Base-by-base conservation (phyloP, 2,329 filamentous ascomycete genomes). In the Rutstroemia sp. region DNA sequence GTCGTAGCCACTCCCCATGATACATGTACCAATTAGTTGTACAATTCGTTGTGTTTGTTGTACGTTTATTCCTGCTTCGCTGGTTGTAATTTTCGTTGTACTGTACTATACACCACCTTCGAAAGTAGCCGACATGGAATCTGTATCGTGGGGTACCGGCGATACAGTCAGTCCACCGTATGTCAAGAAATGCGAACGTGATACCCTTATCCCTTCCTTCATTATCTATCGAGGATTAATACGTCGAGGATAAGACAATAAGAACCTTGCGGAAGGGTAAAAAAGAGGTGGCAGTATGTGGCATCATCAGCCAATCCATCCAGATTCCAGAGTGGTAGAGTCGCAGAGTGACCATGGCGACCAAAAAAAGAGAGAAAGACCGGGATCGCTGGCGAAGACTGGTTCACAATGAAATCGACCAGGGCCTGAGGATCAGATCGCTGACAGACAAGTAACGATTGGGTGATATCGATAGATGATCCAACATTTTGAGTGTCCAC, bases 101-200 rank as follows among this genome's bases (percentile, higher is more conserved):
- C 21, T 34, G 46, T 49, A 21, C 21, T 27, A 27, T 27, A 47
- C 41, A 19, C 30, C 12, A 10, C 30, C 30, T 34, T 34, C 30
- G 30, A 34, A 9, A 34, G 30, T 34, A 34, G 30, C 9, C 9
- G 30, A 34, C 30, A 34, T 34, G 12, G 30, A 34, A 12, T 44
- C 25, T 19, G 42, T 39, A 48, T 48, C 42, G 42, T 54, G 51
- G 42, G 42, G 21, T 48, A 44, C 21, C 18, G 30, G 30, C 30
- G 10, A 34, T 34, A 34, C 30, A 34, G 30, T 12, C 30, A 9
- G 12, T 9, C 12, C 30, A 12, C 30, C 30, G 30, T 34, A 44
- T 52, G n/a, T 54, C 51, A 41, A 47, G 41, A 53, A 34, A 54
- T 54, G 51, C 25, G 51, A 54, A 54, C 42, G 51, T 54, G 51